Base-by-base conservation (phyloP, 192 early-diverging fungal genomes). In the Entophlyctis helioformis region DNA sequence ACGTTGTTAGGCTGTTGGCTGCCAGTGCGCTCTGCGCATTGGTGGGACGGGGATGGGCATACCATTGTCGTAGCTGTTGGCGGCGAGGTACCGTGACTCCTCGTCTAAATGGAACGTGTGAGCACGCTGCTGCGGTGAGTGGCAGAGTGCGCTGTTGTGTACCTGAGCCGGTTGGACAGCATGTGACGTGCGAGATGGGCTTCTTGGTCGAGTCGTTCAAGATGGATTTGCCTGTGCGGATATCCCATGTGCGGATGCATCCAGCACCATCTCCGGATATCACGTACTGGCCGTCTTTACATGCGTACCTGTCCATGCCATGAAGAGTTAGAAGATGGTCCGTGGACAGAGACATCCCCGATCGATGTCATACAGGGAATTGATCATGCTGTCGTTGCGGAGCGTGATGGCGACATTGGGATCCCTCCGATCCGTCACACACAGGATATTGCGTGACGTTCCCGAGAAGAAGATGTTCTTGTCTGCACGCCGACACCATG, bases 61-160 rank as follows among this genome's bases (percentile, higher is more conserved):
- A 85, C 85, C 74, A 53, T 93, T 96, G 63, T 96, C 91, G 39
- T 96, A 96, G 46, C 85, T 85, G 53, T 90, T 96, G 23, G 84
- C 77, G 22, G 87, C 86, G 67, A 96, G 76, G 59, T 85, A 87
- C 43, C 89, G 67, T 15, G 85, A 64, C 57, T 70, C 67, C 34
- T 72, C 65, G n/a, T 66, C 59, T 29, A 57, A 36, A 18, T 10
- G 11, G 16, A 33, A 24, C 18, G 38, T 34, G 9, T 23, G 7
- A 56, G 10, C 8, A 18, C 1, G 7, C 19, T 44, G 21, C 26
- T 21, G 16, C 19, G 27, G 18, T 16, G 3, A 12, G 34, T 11
- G 24, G 19, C 16, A 26, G 24, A 23, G 31, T 8, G 11, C n/a
- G 36, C 7, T 21, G 36, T 21, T 2, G 24, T 26, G 18, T 35